phyloP scores from a whole-genome alignment of 2,329 filamentous ascomycete species.

The Botrytis byssoidea region DNA sequence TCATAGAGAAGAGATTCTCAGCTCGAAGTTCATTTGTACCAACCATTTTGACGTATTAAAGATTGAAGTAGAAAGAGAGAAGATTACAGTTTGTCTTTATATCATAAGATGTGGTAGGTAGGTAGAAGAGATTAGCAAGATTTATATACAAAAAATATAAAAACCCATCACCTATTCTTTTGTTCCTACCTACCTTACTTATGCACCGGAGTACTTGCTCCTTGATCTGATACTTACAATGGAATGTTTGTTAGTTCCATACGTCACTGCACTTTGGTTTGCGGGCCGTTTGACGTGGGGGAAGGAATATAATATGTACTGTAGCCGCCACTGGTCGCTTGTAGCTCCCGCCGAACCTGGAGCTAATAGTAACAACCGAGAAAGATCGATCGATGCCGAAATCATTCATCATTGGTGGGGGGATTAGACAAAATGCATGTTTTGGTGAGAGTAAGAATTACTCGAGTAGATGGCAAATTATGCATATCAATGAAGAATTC shows the following conservation, averaged over 20 bases:
- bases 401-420: background rate
- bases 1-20: conserved; percentile 51
- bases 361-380: background rate
- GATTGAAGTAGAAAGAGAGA: background rate
- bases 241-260: background rate
- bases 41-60: conserved; percentile 25
- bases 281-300: conserved; percentile 11
- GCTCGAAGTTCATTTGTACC: conserved; percentile 31
- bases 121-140: background rate
- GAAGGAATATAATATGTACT: background rate
- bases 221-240: conserved; percentile 1
- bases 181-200: background rate
- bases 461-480: background rate
- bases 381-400: background rate
- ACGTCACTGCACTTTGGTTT: conserved; percentile 9
- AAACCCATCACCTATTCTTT: background rate
- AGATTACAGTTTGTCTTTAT: background rate
- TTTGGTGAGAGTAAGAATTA: background rate
- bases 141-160: background rate
- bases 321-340: background rate
- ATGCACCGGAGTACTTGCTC: conserved; percentile 12
- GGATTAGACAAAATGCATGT: background rate
- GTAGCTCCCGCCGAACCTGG: background rate
- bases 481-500: background rate
- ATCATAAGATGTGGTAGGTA: background rate